Evolutionary conservation across 176 grass and related monocot species (phyloP).

Genomic region (Alloteropsis semialata): DNA sequence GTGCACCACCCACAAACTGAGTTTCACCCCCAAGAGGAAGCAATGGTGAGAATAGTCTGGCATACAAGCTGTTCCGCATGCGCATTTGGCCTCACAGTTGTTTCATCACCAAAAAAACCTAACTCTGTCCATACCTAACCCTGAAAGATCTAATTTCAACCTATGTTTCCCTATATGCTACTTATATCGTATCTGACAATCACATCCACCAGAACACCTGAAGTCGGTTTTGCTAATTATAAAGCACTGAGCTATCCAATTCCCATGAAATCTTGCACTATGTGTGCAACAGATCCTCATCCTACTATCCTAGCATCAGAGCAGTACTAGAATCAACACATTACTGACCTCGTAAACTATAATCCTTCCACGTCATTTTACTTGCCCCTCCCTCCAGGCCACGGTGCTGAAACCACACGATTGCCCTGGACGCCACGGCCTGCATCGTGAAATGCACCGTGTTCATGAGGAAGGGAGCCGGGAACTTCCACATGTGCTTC

Average conservation of each 20-base stretch:
- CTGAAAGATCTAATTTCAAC: not conserved
- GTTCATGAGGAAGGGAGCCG: constrained; percentile 95
- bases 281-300: not conserved
- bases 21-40: not conserved
- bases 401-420: constrained; percentile 69
- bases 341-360: constrained; percentile 61
- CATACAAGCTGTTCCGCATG: too few species aligned
- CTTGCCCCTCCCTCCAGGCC: constrained; percentile 30
- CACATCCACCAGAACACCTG: not conserved
- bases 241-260: constrained; percentile 1
- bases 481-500: constrained; percentile 79
- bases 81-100: too few species aligned
- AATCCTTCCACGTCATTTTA: constrained; percentile 90
- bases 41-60: not conserved
- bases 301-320: not conserved
- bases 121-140: not conserved
- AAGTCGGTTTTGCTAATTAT: constrained; percentile 16
- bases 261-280: not conserved
- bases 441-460: constrained; percentile 99
- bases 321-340: not conserved
- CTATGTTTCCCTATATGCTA: not conserved
- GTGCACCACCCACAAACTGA: not conserved
- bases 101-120: too few species aligned
- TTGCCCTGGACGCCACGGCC: constrained; percentile 65
- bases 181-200: not conserved